Conservation (phyloP, 805 yeast genomes). For the Yarrowia keelungensis region DNA sequence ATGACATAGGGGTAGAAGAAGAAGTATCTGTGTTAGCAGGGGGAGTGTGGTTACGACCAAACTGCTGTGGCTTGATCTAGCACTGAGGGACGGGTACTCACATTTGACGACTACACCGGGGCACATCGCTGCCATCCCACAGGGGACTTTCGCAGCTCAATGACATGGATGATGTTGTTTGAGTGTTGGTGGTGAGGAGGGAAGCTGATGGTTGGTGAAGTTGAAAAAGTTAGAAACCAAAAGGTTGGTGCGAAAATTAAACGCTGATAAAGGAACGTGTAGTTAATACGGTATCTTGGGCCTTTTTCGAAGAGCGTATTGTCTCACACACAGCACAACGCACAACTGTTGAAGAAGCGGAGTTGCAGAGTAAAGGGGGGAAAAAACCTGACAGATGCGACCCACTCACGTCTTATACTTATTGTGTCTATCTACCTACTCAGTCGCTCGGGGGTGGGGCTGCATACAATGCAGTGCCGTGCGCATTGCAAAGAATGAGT, state of each 20-base stretch:
- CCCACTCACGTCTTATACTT: neutral
- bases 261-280: constrained; percentile 25
- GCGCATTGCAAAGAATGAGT: constrained; percentile 28
- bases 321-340: constrained; percentile 6
- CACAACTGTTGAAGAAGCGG: too few relatives aligned
- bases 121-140: constrained; percentile 39
- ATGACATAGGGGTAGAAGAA: constrained; percentile 34
- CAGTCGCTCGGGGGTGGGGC: constrained; percentile 25
- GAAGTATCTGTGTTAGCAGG: constrained; percentile 34
- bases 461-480: constrained; percentile 39
- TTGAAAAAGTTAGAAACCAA: constrained; percentile 13
- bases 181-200: constrained; percentile 5
- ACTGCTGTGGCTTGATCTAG: neutral
- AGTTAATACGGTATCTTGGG: neutral
- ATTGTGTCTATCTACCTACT: neutral
- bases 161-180: constrained; percentile 15
- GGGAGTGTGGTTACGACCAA: neutral
- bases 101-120: constrained; percentile 32
- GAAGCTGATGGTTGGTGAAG: neutral
- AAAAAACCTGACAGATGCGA: neutral
- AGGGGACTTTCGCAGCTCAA: constrained; percentile 39
- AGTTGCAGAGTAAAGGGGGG: too few relatives aligned
- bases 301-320: neutral
- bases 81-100: constrained; percentile 7
- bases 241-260: constrained; percentile 22